These are phyloP conservation scores for Calocybe cyanea DNA, from an alignment of 768 basidiomycete species.

Conservation along the genomic window DNA sequence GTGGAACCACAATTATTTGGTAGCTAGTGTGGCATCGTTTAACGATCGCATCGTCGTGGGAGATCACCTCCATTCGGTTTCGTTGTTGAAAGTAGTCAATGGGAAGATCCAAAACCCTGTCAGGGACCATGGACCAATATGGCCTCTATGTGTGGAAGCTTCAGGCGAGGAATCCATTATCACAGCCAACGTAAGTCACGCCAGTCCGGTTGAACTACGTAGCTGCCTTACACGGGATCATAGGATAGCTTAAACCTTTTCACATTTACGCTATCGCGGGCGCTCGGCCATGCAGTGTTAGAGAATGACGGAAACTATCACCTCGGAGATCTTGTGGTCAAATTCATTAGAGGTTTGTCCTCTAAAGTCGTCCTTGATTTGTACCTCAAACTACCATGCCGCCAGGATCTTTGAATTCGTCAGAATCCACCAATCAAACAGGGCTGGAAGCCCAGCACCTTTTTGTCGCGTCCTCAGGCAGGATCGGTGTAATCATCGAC, in stretches of 20 bases:
- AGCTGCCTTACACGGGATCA: neutral
- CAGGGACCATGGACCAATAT: constrained; percentile 72
- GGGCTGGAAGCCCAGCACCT: constrained; percentile 55
- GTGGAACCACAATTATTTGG: constrained; percentile 84
- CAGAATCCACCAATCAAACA: constrained; percentile 37
- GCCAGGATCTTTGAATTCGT: constrained; percentile 52
- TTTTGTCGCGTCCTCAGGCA: constrained; percentile 76
- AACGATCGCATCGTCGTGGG: constrained; percentile 61
- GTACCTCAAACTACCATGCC: constrained; percentile 1
- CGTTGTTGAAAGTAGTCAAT: constrained; percentile 52
- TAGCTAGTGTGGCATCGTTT: constrained; percentile 60
- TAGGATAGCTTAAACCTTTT: constrained; percentile 69
- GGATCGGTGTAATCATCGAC: constrained; percentile 70
- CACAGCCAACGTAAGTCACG: constrained; percentile 64
- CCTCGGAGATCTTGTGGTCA: constrained; percentile 73
- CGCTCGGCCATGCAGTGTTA: constrained; percentile 41
- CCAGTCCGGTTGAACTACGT: constrained; percentile 8
- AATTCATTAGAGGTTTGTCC: constrained; percentile 60
- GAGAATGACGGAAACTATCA: constrained; percentile 70
- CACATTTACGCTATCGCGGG: constrained; percentile 49
- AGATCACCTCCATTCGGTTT: constrained; percentile 78
- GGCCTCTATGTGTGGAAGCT: constrained; percentile 66
- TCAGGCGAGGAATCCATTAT: constrained; percentile 54
- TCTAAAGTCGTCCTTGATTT: neutral
- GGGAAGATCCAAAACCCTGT: constrained; percentile 51